phyloP scores from a whole-genome alignment of 1,139 yeast genomes.

The Petasospora rhodanensis region DNA sequence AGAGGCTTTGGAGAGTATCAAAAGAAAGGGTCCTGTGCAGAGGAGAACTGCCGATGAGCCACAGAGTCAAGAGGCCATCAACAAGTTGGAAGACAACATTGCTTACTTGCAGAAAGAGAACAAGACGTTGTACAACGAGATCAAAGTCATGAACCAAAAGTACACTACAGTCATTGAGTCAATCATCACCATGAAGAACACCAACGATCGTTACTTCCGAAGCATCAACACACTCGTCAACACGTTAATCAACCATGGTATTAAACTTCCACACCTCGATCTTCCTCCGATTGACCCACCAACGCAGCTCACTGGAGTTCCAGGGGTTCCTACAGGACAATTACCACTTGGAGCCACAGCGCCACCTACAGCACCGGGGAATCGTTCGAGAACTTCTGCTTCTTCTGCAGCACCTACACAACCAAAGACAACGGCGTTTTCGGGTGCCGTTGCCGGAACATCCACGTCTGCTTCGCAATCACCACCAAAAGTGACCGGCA shows the following conservation, averaged over 20 bases:
- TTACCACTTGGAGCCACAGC: too few species aligned
- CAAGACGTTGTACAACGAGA: conserved; percentile 37
- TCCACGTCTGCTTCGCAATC: conserved; percentile 9
- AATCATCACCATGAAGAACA: conserved; percentile 48
- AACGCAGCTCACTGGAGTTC: too few species aligned
- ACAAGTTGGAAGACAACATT: conserved; percentile 40
- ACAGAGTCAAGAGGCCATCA: conserved; percentile 25
- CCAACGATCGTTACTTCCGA: conserved; percentile 52
- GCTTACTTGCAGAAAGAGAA: conserved; percentile 41
- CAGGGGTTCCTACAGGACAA: too few species aligned
- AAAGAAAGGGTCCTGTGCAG: conserved; percentile 69
- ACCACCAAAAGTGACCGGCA: conserved; percentile 13
- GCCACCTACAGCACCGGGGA: too few species aligned
- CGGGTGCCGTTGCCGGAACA: too few species aligned
- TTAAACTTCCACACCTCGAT: conserved; percentile 61
- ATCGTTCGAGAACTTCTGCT: too few species aligned
- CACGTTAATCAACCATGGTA: conserved; percentile 52
- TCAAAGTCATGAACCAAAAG: conserved; percentile 46
- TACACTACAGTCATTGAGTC: conserved; percentile 64
- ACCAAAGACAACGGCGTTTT: too few species aligned
- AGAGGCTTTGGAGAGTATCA: conserved; percentile 71
- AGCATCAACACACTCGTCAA: conserved; percentile 47
- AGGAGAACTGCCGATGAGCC: conserved; percentile 34
- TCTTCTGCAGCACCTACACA: too few species aligned
- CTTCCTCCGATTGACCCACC: conserved; percentile 36